These are phyloP conservation scores for Coniochaeta hoffmannii DNA, from an alignment of 2,329 filamentous ascomycete genomes.

Conservation along the genomic window DNA sequence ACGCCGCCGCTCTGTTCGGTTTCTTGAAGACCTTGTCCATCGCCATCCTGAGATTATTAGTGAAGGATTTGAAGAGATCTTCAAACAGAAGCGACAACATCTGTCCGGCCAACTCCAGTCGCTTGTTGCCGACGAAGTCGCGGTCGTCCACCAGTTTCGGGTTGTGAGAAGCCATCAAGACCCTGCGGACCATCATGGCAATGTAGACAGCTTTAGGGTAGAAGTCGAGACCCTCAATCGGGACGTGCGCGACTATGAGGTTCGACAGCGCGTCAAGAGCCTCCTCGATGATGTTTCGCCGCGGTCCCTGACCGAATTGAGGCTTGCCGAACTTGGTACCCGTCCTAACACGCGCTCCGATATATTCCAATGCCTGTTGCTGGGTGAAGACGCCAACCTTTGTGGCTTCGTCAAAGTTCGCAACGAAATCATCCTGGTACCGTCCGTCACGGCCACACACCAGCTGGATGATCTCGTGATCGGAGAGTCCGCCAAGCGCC, in stretches of 20 bases:
- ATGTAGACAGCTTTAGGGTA: slow-evolving; percentile 96
- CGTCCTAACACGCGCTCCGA: slow-evolving; percentile 82
- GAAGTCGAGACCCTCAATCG: slow-evolving; percentile 86
- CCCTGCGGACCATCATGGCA: slow-evolving; percentile 93
- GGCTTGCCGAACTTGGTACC: slow-evolving; percentile 50
- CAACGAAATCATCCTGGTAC: slow-evolving; percentile 90
- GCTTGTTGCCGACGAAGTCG: slow-evolving; percentile 97
- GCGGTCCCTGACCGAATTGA: slow-evolving; percentile 26
- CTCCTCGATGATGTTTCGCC: slow-evolving; percentile 80
- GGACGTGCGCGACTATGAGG: slow-evolving; percentile 90
- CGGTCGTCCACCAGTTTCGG: slow-evolving; percentile 86
- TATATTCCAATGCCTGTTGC: slow-evolving; percentile 89
- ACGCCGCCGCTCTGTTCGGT: slow-evolving; percentile 77
- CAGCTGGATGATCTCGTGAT: slow-evolving; percentile 89
- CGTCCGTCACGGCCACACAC: slow-evolving; percentile 79
- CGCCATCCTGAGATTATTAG: slow-evolving; percentile 78
- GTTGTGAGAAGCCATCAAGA: slow-evolving; percentile 89
- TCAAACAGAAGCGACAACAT: slow-evolving; percentile 91
- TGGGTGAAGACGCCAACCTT: slow-evolving; percentile 84
- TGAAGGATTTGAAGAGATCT: slow-evolving; percentile 95
- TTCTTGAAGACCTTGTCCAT: slow-evolving; percentile 96
- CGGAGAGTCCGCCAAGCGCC: slow-evolving; percentile 86
- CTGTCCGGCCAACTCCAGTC: slow-evolving; percentile 89
- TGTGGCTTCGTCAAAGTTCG: slow-evolving; percentile 90
- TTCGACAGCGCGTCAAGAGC: slow-evolving; percentile 88